A percentile compares a stretch with the other conserved stretches of the same genome.
Evolutionary conservation across 306 rosid species (phyloP).

Genomic region (Boehmeria nivea): DNA sequence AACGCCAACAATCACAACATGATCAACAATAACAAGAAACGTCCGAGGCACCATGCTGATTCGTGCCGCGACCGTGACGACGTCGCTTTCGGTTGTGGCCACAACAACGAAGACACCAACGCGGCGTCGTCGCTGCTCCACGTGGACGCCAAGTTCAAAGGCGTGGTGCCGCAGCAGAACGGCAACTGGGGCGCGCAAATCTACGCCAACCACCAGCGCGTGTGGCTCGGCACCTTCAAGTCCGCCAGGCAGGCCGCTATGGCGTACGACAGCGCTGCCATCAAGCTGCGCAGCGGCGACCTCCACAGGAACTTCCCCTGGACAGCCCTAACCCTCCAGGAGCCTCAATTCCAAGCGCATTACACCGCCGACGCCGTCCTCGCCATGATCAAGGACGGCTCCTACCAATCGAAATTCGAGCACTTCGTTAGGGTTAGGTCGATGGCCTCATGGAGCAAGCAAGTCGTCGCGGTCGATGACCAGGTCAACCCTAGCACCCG

Average conservation of each 20-base stretch:
- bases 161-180: constrained; percentile 74
- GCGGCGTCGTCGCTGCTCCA: background rate
- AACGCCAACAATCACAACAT: no score
- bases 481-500: background rate
- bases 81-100: background rate
- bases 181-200: constrained; percentile 95
- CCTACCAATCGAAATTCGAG: constrained; percentile 53
- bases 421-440: constrained; percentile 31
- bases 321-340: constrained; percentile 48
- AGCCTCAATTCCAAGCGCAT: constrained; percentile 57
- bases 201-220: constrained; percentile 73
- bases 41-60: constrained; percentile 16
- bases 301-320: constrained; percentile 66
- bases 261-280: constrained; percentile 79
- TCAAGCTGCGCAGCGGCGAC: constrained; percentile 64
- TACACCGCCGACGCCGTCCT: constrained; percentile 40
- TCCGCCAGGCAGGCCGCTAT: constrained; percentile 65
- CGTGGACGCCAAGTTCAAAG: constrained; percentile 52
- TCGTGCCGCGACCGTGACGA: background rate
- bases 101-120: background rate
- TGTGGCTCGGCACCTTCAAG: constrained; percentile 91
- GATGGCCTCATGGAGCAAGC: no score
- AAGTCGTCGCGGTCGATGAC: background rate
- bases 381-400: constrained; percentile 73
- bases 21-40: no score